A percentile compares a stretch with the other conserved stretches of the same genome.
Conservation (phyloP, 2,329 filamentous ascomycete genomes). For the Penicillium sp. region DNA sequence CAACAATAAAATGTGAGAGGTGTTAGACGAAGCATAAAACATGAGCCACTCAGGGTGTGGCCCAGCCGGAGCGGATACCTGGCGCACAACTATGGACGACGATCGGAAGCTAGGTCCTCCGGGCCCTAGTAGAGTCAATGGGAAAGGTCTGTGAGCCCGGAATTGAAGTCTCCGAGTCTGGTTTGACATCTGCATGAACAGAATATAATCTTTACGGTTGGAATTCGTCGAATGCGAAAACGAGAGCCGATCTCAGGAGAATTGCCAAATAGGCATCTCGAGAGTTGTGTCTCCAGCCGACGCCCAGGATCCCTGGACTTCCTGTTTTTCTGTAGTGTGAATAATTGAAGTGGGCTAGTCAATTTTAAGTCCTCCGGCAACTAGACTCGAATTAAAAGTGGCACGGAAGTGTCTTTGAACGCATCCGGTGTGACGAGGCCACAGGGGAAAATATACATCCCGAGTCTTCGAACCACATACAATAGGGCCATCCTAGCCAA, state of each 20-base stretch:
- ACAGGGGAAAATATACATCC: background rate
- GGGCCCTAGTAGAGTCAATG: background rate
- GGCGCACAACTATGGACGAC: background rate
- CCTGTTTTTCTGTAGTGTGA: background rate
- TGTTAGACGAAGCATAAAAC: background rate
- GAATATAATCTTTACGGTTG: background rate
- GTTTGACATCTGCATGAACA: background rate
- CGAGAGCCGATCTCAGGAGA: conserved; percentile 15
- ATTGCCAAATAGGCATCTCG: conserved; percentile 14
- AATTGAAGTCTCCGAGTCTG: background rate
- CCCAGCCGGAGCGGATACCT: background rate
- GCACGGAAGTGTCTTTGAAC: background rate
- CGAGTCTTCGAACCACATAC: background rate
- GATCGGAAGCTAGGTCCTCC: background rate
- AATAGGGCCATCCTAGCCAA: background rate
- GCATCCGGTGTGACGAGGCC: background rate
- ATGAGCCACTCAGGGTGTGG: conserved; percentile 1
- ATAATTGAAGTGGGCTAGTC: background rate
- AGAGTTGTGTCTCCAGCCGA: conserved; percentile 1
- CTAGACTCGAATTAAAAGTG: background rate
- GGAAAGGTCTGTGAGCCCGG: background rate
- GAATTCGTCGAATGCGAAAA: conserved; percentile 11
- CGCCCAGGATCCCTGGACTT: conserved; percentile 11
- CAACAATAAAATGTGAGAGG: background rate
- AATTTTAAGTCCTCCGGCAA: background rate